Conservation (phyloP, 2,329 filamentous ascomycete species). For the Aspergillus quadrilineatus region DNA sequence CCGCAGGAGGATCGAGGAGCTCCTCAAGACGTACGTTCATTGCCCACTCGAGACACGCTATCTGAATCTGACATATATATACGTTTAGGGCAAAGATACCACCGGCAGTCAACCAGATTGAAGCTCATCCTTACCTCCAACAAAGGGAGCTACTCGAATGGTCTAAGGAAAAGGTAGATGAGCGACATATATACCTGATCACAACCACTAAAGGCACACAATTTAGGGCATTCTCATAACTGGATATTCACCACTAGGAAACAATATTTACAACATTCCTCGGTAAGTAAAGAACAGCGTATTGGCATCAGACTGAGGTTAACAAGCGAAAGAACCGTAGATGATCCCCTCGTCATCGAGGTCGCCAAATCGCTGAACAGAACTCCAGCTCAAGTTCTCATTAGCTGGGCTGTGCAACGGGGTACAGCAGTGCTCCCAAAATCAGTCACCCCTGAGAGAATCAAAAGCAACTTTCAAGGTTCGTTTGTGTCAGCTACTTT, state of each 20-base stretch:
- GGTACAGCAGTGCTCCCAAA: constrained; percentile 19
- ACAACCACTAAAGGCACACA: background rate
- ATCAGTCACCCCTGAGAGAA: constrained; percentile 17
- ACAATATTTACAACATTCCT: constrained; percentile 27
- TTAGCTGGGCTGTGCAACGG: constrained; percentile 21
- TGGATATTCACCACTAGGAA: constrained; percentile 51
- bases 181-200: background rate
- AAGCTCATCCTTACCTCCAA: constrained; percentile 34
- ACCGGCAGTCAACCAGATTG: constrained; percentile 32
- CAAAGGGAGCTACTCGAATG: constrained; percentile 26
- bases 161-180: constrained; percentile 20
- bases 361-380: constrained; percentile 13
- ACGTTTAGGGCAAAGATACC: constrained; percentile 22
- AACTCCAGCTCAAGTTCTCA: constrained; percentile 15
- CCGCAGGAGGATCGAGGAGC: constrained; percentile 41
- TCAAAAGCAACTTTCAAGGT: constrained; percentile 19
- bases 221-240: constrained; percentile 44
- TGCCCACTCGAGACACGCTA: background rate
- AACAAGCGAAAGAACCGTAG: constrained; percentile 13
- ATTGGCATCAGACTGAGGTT: background rate
- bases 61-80: background rate
- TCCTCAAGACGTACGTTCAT: constrained; percentile 29
- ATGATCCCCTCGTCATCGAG: constrained; percentile 16
- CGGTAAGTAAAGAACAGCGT: constrained; percentile 2
- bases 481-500: background rate